Percentiles rank a stretch among this genome's conserved stretches.
Evolutionary conservation across 192 early-diverging fungal genomes (phyloP).

Genomic region (Backusella morwellensis): DNA sequence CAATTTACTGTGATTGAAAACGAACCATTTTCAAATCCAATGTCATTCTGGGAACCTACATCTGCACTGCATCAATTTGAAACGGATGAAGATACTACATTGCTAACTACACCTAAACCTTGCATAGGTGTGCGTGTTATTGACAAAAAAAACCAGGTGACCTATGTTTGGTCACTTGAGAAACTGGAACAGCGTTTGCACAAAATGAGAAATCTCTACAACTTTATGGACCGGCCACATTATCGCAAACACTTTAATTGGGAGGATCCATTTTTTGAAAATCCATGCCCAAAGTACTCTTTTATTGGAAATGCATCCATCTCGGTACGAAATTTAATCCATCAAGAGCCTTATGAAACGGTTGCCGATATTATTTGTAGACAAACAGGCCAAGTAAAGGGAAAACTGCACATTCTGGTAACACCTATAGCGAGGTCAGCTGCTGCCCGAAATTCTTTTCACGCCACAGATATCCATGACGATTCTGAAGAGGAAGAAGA

Average conservation of each 20-base stretch:
- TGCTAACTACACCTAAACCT: slow-evolving; percentile 42
- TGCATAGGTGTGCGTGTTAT: slow-evolving; percentile 56
- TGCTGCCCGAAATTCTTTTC: not conserved
- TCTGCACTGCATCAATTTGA: slow-evolving; percentile 47
- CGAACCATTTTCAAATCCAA: slow-evolving; percentile 44
- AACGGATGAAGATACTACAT: slow-evolving; percentile 44
- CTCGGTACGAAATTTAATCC: slow-evolving; percentile 39
- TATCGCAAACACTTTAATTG: slow-evolving; percentile 58
- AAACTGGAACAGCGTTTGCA: slow-evolving; percentile 36
- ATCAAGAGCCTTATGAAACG: slow-evolving; percentile 41
- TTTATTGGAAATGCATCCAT: slow-evolving; percentile 52
- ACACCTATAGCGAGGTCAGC: slow-evolving; percentile 34
- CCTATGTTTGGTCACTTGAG: slow-evolving; percentile 48
- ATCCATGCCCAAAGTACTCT: slow-evolving; percentile 49
- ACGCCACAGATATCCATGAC: not conserved
- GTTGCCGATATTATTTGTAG: slow-evolving; percentile 40
- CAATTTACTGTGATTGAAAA: slow-evolving; percentile 78
- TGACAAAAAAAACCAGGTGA: slow-evolving; percentile 50
- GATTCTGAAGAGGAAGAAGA: slow-evolving; percentile 19
- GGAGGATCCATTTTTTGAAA: slow-evolving; percentile 65
- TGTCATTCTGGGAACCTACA: slow-evolving; percentile 52
- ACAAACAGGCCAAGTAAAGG: slow-evolving; percentile 44
- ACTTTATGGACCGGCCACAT: slow-evolving; percentile 52
- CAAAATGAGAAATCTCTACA: slow-evolving; percentile 52
- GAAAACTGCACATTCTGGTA: slow-evolving; percentile 39